phyloP scores from a whole-genome alignment of 768 basidiomycete species.

The Hortiboletus flavorubellus region DNA sequence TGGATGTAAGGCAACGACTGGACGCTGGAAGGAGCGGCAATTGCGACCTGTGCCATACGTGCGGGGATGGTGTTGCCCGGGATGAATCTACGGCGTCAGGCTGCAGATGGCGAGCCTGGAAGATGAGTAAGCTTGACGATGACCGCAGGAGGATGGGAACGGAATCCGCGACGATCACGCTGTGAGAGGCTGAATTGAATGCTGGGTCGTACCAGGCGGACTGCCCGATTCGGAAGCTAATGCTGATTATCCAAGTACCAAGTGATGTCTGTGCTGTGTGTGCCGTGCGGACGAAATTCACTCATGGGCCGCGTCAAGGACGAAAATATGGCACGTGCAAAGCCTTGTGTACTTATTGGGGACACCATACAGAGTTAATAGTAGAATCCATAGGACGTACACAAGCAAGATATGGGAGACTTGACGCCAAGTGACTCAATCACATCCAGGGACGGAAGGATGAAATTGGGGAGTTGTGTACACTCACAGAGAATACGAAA shows the following conservation, averaged over 20 bases:
- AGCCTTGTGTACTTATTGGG: background rate
- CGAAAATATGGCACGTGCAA: background rate
- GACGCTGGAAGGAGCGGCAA: constrained; percentile 13
- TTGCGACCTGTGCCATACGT: constrained; percentile 31
- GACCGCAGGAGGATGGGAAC: constrained; percentile 17
- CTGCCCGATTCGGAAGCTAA: constrained; percentile 28
- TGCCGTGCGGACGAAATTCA: background rate
- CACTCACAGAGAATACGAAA: constrained; percentile 14
- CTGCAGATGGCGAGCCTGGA: constrained; percentile 1
- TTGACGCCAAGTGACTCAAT: background rate
- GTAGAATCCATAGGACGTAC: constrained; percentile 1
- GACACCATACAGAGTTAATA: constrained; percentile 8
- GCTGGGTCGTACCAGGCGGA: constrained; percentile 18
- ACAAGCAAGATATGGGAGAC: background rate
- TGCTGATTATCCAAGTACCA: constrained; percentile 3
- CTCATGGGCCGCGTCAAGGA: background rate
- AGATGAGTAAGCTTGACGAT: constrained; percentile 6
- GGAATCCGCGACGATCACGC: constrained; percentile 29
- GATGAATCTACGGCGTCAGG: background rate
- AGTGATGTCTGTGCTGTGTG: background rate
- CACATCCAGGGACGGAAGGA: background rate
- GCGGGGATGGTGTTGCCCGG: background rate
- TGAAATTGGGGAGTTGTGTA: constrained; percentile 3
- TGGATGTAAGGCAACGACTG: constrained; percentile 28
- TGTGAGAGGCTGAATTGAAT: constrained; percentile 16